These are phyloP conservation scores for Quercus mongolica DNA, from an alignment of 306 rosid genomes.

Conservation along the genomic window DNA sequence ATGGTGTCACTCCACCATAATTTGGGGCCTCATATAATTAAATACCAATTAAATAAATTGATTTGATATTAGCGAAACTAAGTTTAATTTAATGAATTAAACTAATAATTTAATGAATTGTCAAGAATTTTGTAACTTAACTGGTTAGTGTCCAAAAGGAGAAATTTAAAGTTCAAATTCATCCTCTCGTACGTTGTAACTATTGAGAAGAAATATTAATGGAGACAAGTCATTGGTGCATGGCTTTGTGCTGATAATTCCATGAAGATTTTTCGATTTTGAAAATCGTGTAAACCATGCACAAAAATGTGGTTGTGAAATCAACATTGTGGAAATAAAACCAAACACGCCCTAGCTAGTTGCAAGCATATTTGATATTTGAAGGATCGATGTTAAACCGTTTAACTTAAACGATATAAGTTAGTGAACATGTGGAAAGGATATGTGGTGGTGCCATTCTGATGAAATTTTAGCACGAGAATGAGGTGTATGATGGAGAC, in stretches of 20 bases:
- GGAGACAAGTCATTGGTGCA: neutral
- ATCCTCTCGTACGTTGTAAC: too few species aligned
- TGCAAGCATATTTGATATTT: neutral
- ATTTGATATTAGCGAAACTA: too few species aligned
- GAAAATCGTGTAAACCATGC: neutral
- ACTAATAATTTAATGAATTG: too few species aligned
- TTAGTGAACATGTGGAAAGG: neutral
- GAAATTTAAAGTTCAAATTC: too few species aligned
- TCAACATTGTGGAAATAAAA: neutral
- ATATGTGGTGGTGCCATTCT: neutral
- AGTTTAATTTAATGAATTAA: too few species aligned
- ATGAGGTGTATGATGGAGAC: neutral
- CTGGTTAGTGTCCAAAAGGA: accelerated
- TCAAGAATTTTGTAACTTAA: accelerated
- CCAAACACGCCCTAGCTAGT: neutral
- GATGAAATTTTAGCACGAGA: neutral
- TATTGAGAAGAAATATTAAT: too few species aligned
- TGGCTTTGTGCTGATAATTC: neutral
- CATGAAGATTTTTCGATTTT: neutral
- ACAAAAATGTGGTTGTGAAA: neutral
- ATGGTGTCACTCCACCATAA: too few species aligned
- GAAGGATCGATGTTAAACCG: neutral
- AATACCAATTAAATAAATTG: too few species aligned
- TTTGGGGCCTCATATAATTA: too few species aligned
- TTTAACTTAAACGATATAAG: neutral